Conservation (phyloP, 768 basidiomycete species). For the Hygrocybe coccinea region DNA sequence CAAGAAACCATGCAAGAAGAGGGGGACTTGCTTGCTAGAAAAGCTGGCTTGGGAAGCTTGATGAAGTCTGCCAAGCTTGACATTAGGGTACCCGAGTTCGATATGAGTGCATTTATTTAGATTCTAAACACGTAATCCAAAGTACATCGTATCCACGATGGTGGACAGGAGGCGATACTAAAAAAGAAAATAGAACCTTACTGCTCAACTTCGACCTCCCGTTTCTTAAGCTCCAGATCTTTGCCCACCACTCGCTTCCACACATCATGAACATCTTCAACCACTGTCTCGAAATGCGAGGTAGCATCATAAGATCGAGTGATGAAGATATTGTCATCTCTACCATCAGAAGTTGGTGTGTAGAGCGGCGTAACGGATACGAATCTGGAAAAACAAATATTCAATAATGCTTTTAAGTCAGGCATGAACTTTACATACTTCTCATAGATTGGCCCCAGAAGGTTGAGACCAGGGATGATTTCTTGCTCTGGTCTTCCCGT, state of each 20-base stretch:
- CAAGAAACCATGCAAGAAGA: slow-evolving; percentile 45
- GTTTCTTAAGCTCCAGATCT: slow-evolving; percentile 82
- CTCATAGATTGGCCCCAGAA: slow-evolving; percentile 88
- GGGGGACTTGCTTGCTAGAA: slow-evolving; percentile 57
- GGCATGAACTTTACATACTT: slow-evolving; percentile 54
- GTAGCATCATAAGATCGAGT: slow-evolving; percentile 98
- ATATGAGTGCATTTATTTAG: slow-evolving; percentile 75
- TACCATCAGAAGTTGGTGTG: slow-evolving; percentile 78
- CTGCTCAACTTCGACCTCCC: slow-evolving; percentile 61
- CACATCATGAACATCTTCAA: slow-evolving; percentile 94
- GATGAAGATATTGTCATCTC: slow-evolving; percentile 89
- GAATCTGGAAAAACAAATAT: slow-evolving; percentile 52
- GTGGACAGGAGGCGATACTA: neutral
- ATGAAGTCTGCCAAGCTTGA: slow-evolving; percentile 92
- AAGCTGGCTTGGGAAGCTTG: slow-evolving; percentile 73
- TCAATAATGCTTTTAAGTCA: slow-evolving; percentile 5
- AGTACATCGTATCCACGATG: neutral
- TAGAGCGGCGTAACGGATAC: slow-evolving; percentile 84
- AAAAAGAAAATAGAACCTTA: neutral
- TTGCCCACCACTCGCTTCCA: slow-evolving; percentile 83
- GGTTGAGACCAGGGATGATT: slow-evolving; percentile 84
- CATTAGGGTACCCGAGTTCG: slow-evolving; percentile 79
- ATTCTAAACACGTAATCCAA: neutral
- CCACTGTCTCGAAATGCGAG: slow-evolving; percentile 97
- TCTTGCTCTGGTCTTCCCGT: slow-evolving; percentile 88